Base-by-base conservation (phyloP, 1,284 basidiomycete species). In the Neolentinus lepideus region DNA sequence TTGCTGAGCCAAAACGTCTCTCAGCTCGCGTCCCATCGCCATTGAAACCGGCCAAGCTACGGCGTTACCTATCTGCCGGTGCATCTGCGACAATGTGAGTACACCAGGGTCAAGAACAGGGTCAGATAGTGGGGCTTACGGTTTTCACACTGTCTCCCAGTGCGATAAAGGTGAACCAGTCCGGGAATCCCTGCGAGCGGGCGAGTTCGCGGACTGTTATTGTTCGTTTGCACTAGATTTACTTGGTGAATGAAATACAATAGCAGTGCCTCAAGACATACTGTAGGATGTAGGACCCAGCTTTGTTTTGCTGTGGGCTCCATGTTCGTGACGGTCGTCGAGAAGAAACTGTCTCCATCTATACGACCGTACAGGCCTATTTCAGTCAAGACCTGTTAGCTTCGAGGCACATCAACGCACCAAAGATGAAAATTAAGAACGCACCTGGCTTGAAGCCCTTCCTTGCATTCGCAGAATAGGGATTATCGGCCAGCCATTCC, bases 31-130 rank as follows among this genome's bases (percentile, higher is more conserved):
- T 25, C 84, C 88, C 3, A 90, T 69, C 0, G 88, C 88, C 26
- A 67, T 66, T 11, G 76, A 76, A 12, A 90, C 68, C 2, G 74
- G 84, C 72, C 81, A 78, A 1, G 88, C 81, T 1, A 90, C 85
- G 0, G 86, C 85, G 60, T 90, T 90, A 16, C 88, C 88, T 58
- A 90, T 89, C 60, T 88, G 85, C 33, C 84, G 74, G 59, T 88
- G 86, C 74, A 89, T 84, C 85, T 88, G 59, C 22, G 54, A 51
- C 8, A 52, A 47, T 25, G 54, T 22, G 33, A 14, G 24, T 29
- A n/a, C 2, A 36, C n/a, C n/a, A 22, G 16, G 38, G 8, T 16
- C 12, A 16, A 4, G 4, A 21, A n/a, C n/a, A n/a, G n/a, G n/a
- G n/a, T 43, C 38, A 16, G 1, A 35, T 25, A 25, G 25, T 21